Conservation (phyloP, 169 alveolate genomes). For the Cyclospora cayetanensis region DNA sequence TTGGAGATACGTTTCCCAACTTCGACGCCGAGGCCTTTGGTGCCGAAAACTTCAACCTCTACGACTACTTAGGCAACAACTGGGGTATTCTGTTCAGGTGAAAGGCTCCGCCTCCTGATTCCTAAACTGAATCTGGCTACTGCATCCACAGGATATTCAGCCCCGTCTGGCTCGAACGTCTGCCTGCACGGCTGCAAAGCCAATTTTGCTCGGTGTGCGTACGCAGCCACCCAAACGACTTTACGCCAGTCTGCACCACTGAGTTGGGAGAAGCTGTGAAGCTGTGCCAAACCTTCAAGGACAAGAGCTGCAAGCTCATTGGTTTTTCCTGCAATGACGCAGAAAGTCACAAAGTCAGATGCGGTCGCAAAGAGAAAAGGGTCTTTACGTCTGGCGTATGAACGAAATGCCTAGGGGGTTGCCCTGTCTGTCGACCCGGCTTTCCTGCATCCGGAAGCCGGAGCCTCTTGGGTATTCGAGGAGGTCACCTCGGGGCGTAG, state of each 20-base stretch:
- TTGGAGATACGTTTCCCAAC: constrained; percentile 38
- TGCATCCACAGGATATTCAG: not conserved
- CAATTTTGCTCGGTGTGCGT: not conserved
- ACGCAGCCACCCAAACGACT: constrained; percentile 79
- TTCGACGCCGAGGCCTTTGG: constrained; percentile 51
- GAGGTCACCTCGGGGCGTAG: too few species aligned
- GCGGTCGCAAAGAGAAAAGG: too few species aligned
- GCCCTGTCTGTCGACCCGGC: too few species aligned
- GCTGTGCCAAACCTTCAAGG: constrained; percentile 74
- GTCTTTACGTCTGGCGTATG: too few species aligned
- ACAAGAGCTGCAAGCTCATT: constrained; percentile 73
- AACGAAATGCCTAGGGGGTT: too few species aligned
- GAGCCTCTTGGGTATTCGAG: too few species aligned
- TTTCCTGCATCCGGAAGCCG: too few species aligned
- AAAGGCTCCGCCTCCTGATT: not conserved
- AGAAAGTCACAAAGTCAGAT: constrained; percentile 72
- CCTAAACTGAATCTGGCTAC: not conserved
- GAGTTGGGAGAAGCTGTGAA: constrained; percentile 79
- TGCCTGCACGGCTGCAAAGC: not conserved
- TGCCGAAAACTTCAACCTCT: not conserved
- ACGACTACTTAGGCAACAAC: constrained; percentile 17
- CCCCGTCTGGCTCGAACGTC: too few species aligned
- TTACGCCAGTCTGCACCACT: constrained; percentile 86
- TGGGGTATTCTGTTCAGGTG: constrained; percentile 54
- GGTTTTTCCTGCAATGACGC: constrained; percentile 78